Evolutionary conservation across 176 grass and related monocot genomes (phyloP), one percentile per base, ranked within the genome.

Genomic region (Bromus sterilis): DNA sequence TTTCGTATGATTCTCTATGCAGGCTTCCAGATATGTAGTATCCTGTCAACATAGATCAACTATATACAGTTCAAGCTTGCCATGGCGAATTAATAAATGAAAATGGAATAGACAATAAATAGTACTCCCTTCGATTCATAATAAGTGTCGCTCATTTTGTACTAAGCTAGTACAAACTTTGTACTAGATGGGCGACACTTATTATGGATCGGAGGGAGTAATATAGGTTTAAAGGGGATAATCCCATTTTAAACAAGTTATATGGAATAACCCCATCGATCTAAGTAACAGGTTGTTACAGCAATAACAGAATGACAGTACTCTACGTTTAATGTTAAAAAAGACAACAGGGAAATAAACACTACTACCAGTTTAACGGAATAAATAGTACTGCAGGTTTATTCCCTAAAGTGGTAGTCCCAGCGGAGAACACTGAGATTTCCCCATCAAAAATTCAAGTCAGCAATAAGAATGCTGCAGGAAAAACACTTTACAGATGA

Each of bases 1-100:
- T 77, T 95, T 95, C 68, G 93, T 99, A 88, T 99, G 96, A 39
- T 99, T 99, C 84, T 99, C 96, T 84, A 99, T 99, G 87, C 96
- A 99, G 69, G 93, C 96, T 92, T 99, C 96, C 78, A 99, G 83
- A 87, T 91, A 91, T 71, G 96, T 99, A 68, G 76, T 86, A 23
- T 99, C 93, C 96, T 99, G 87, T 86, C 57, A 89, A 80, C 56
- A 71, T 77, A 41, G 21, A 77, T 48, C 13, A 85, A 44, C 77
- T 67, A 78, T 82, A 85, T 33, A 82, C 23, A 89, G 58, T 82
- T 74, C 78, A 89, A 78, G 48, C 79, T 65, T 40, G 60, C 40
- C 71, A 88, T 46, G 46, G 44, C 57, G 74, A 82, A 74, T 82
- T 65, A 57, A 59, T 58, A 82, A 65, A 66, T 42, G 53, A 33